A percentile compares a stretch with the other conserved stretches of the same genome.
phyloP scores from a whole-genome alignment of 2,329 filamentous ascomycete genomes.

The Coniochaeta sp. region DNA sequence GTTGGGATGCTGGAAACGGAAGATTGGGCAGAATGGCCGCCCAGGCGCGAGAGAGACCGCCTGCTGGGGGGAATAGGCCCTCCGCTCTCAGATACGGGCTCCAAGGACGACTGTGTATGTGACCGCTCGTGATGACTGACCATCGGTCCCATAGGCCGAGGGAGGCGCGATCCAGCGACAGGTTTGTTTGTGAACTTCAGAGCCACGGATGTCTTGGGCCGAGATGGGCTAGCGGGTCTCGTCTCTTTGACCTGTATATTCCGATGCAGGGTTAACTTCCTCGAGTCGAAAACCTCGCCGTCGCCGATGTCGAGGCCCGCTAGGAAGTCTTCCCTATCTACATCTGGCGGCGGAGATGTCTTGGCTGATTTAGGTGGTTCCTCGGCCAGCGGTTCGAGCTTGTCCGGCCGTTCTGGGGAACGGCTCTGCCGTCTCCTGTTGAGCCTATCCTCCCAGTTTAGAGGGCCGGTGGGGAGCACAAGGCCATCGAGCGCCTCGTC shows the following conservation, averaged over 20 bases:
- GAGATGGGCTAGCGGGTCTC: slow-evolving; percentile 60
- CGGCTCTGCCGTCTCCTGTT: slow-evolving; percentile 60
- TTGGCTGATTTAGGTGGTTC: slow-evolving; percentile 18
- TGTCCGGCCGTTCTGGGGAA: slow-evolving; percentile 39
- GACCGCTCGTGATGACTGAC: slow-evolving; percentile 60
- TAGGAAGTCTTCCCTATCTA: slow-evolving; percentile 70
- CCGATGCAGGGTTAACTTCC: slow-evolving; percentile 77
- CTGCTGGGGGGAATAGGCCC: slow-evolving; percentile 56
- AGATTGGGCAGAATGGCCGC: slow-evolving; percentile 58
- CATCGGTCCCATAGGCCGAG: slow-evolving; percentile 66
- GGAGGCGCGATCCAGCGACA: slow-evolving; percentile 62
- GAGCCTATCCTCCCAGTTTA: slow-evolving; percentile 76
- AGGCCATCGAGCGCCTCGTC: slow-evolving; percentile 90
- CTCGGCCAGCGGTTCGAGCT: slow-evolving; percentile 20
- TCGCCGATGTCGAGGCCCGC: slow-evolving; percentile 81
- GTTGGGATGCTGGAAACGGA: slow-evolving; percentile 59
- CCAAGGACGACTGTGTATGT: slow-evolving; percentile 66
- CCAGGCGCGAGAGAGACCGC: slow-evolving; percentile 59
- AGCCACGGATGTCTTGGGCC: slow-evolving; percentile 70
- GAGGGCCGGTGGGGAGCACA: slow-evolving; percentile 71
- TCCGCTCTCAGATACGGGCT: slow-evolving; percentile 86
- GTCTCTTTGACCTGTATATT: slow-evolving; percentile 83
- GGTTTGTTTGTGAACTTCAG: slow-evolving; percentile 85
- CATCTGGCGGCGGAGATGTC: slow-evolving; percentile 22
- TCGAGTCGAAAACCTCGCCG: slow-evolving; percentile 72